Percentiles rank a stretch among this genome's conserved stretches.
Evolutionary conservation across 2,329 filamentous ascomycete genomes (phyloP).

Genomic region (Nigrospora sphaerica): DNA sequence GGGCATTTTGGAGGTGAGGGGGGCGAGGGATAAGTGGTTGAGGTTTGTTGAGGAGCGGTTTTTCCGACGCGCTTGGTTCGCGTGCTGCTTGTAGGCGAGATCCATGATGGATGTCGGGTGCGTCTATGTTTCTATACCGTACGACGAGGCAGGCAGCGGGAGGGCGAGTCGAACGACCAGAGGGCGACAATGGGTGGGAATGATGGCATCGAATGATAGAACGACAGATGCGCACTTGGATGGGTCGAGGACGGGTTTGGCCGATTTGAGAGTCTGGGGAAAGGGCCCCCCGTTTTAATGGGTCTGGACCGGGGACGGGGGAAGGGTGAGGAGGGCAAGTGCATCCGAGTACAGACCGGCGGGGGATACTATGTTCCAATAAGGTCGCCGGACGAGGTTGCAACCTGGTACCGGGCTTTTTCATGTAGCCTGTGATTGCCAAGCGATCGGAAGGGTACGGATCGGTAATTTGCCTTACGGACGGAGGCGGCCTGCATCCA

Average conservation of each 20-base stretch:
- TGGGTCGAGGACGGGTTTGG: not conserved
- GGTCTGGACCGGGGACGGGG: not conserved
- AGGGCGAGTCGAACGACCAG: no score
- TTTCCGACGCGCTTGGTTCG: slow-evolving; percentile 49
- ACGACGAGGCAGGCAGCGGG: no score
- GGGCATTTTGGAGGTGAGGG: slow-evolving; percentile 54
- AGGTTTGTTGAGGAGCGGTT: slow-evolving; percentile 52
- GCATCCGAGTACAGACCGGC: no score
- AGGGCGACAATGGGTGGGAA: not conserved
- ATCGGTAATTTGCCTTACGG: no score
- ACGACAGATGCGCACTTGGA: not conserved
- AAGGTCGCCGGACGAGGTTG: no score
- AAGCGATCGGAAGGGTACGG: no score
- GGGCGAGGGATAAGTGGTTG: slow-evolving; percentile 56
- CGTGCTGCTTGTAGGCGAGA: slow-evolving; percentile 53
- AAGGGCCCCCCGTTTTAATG: not conserved
- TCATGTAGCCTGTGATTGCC: no score
- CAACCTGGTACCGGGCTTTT: no score
- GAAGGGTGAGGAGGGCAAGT: no score
- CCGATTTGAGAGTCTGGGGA: not conserved
- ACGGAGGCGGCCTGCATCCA: no score
- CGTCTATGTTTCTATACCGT: no score
- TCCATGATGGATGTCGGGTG: slow-evolving; percentile 37
- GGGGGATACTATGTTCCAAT: no score
- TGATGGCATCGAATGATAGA: not conserved